Base-by-base conservation (phyloP, 371 early-diverging fungal species). In the Globomyces sp. region DNA sequence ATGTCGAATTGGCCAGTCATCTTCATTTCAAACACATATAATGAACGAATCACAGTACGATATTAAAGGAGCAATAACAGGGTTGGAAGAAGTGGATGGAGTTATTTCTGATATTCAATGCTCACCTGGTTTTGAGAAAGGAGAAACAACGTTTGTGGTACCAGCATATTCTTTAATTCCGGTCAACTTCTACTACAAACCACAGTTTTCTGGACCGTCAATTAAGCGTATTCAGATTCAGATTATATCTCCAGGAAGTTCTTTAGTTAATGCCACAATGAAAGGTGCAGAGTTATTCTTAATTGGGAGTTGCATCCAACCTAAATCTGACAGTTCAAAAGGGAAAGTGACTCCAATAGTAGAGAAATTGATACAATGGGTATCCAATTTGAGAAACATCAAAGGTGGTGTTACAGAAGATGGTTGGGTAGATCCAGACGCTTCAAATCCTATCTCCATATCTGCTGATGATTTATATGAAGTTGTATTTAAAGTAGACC, bases 21-120 rank as follows among this genome's bases (percentile, higher is more conserved):
- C 73, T 50, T 57, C 45, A 36, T 41, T 83, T 3, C 45, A 55
- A 0, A 13, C 80, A 47, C 61, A 46, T 43, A 50, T 81, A 34
- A 57, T 80, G 53, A 85, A 85, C 66, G 75, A 76, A 51, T 80
- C 82, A 6, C 80, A 81, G 10, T 84, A 81, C 67, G 73, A 69
- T 37, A 65, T 79, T 41, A 45, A 51, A n/a, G 67, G 74, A 24
- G 41, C 49, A 34, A 51, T 79, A 5, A 51, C 70, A 4, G 72
- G 67, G 13, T 63, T 78, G 3, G 68, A 67, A 6, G 62, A 60
- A 39, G 53, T 60, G 24, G 52, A 47, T 10, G 47, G 52, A 3
- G 49, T 39, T 2, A 58, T 36, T 46, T 9, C 43, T 3, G 8
- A 44, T 34, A 34, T 57, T 1, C 8, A 11, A 41, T n/a, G n/a